Conservation (phyloP, 2,329 filamentous ascomycete species). For the Colletotrichum sidae region DNA sequence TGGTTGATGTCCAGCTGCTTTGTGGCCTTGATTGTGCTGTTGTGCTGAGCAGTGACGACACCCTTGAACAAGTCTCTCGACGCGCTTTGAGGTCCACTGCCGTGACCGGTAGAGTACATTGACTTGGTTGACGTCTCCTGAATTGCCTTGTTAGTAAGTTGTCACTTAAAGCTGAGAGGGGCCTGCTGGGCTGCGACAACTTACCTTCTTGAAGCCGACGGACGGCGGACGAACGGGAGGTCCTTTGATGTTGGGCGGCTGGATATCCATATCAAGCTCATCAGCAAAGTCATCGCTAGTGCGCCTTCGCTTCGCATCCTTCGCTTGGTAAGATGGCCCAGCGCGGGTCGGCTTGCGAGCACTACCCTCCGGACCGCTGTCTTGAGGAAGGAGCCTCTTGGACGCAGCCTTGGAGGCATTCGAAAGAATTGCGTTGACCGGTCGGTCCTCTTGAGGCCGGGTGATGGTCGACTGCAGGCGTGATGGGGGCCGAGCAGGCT, state of each 20-base stretch:
- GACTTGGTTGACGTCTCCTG: constrained; percentile 73
- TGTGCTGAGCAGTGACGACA: constrained; percentile 75
- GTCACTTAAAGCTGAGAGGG: neutral
- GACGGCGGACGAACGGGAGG: constrained; percentile 85
- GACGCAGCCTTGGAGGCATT: constrained; percentile 77
- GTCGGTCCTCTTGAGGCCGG: constrained; percentile 71
- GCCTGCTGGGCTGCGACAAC: constrained; percentile 42
- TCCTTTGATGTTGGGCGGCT: constrained; percentile 75
- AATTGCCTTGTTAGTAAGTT: constrained; percentile 11
- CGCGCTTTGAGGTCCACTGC: constrained; percentile 65
- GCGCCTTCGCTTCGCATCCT: constrained; percentile 83
- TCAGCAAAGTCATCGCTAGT: constrained; percentile 80
- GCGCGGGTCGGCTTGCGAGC: constrained; percentile 62
- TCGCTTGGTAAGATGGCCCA: constrained; percentile 72
- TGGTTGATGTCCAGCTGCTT: constrained; percentile 88
- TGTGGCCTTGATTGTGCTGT: constrained; percentile 69
- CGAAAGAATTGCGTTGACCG: constrained; percentile 69
- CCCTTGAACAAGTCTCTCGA: constrained; percentile 73
- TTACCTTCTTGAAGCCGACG: constrained; percentile 74
- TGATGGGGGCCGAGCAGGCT: constrained; percentile 59
- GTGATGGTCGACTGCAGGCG: constrained; percentile 68
- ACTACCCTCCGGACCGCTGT: constrained; percentile 67
- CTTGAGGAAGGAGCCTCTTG: constrained; percentile 79
- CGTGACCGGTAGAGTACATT: constrained; percentile 71
- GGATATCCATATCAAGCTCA: constrained; percentile 68